Conservation (phyloP, 2,329 filamentous ascomycete species). For the Botrytis pseudocinerea region DNA sequence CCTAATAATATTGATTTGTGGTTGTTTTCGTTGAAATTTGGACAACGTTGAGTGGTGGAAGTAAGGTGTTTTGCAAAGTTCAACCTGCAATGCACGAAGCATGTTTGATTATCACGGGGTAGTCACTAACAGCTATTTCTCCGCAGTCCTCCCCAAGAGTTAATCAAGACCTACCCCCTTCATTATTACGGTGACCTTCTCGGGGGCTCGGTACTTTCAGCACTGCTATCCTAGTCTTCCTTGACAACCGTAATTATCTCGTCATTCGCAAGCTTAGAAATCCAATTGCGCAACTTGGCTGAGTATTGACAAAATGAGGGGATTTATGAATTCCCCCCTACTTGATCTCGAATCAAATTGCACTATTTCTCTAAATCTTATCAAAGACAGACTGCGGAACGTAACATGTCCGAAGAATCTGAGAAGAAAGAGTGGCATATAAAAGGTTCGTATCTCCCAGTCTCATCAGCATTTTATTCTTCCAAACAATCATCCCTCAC, state of each 20-base stretch:
- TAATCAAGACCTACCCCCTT: too few relatives aligned
- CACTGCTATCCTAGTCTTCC: not conserved
- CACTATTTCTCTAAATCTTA: constrained; percentile 2
- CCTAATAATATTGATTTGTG: constrained; percentile 1
- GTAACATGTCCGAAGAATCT: constrained; percentile 23
- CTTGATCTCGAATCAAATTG: constrained; percentile 18
- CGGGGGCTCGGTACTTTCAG: not conserved
- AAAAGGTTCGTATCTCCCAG: constrained; percentile 19
- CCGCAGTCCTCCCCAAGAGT: not conserved
- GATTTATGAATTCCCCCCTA: not conserved
- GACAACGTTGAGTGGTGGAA: not conserved
- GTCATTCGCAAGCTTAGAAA: constrained; percentile 22
- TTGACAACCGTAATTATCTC: constrained; percentile 1
- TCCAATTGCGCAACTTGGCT: constrained; percentile 18
- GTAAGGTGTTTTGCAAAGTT: not conserved
- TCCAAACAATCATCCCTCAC: constrained; percentile 1
- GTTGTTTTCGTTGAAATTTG: constrained; percentile 10
- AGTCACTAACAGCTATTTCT: not conserved
- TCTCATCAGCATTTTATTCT: not conserved
- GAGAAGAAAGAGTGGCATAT: constrained; percentile 23
- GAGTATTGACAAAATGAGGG: constrained; percentile 21
- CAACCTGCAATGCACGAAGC: not conserved
- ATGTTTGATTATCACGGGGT: not conserved
- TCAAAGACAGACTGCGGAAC: constrained; percentile 9
- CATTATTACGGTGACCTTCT: constrained; percentile 6